phyloP scores from a whole-genome alignment of 345 rosid species.

The Arabis hirsuta region DNA sequence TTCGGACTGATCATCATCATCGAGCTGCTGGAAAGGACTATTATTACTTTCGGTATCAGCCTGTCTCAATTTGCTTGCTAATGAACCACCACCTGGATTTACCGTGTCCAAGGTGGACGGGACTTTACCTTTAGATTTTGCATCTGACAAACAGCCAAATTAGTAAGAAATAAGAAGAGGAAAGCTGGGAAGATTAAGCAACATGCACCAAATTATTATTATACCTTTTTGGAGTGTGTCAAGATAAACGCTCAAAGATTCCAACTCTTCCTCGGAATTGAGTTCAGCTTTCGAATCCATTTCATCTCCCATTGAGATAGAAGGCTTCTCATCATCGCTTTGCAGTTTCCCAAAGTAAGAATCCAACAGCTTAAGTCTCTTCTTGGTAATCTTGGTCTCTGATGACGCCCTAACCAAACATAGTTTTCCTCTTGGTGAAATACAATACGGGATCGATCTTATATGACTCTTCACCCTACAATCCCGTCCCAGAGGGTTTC shows the following conservation, averaged over 20 bases:
- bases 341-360: constrained; percentile 70
- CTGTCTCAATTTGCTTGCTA: constrained; percentile 38
- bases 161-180: constrained; percentile 2
- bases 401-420: constrained; percentile 40
- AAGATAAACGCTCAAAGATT: constrained; percentile 59
- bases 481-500: constrained; percentile 5
- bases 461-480: constrained; percentile 29
- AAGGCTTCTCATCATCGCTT: constrained; percentile 36
- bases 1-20: constrained; percentile 46
- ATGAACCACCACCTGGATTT: constrained; percentile 38
- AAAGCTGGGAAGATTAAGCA: not conserved
- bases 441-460: constrained; percentile 19
- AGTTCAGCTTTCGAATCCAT: constrained; percentile 30
- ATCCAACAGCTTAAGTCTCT: constrained; percentile 60
- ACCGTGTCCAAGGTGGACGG: constrained; percentile 32
- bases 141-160: constrained; percentile 44
- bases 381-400: constrained; percentile 38
- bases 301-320: not conserved
- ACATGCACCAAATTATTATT: not conserved
- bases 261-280: constrained; percentile 45
- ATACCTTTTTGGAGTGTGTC: constrained; percentile 57
- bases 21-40: constrained; percentile 32
- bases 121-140: constrained; percentile 16
- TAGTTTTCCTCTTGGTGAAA: constrained; percentile 36
- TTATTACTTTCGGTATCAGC: constrained; percentile 18